Base-by-base conservation (phyloP, 768 basidiomycete species). In the Rhizopogon salebrosus region DNA sequence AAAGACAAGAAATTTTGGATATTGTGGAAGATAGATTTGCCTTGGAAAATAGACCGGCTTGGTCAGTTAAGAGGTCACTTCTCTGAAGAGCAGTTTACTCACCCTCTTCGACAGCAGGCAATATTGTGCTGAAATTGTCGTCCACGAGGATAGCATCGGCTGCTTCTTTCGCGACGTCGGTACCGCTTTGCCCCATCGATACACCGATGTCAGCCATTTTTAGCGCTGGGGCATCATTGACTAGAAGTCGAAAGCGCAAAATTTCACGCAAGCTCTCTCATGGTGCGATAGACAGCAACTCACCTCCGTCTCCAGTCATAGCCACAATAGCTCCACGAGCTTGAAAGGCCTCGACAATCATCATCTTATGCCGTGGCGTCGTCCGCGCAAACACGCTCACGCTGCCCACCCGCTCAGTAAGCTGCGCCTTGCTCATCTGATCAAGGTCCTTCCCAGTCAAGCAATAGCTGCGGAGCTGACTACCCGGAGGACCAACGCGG, bases 201-300 rank as follows among this genome's bases (percentile, higher is more conserved):
- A 98, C 83, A 11, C 95, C 95, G 61, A 98, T 97, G 65, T 98
- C 95, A 3, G 95, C 95, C 92, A 93, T 92, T 71, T 95, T 97
- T 55, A 98, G 73, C 37, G 95, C 95, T 3, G 95, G 95, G 0
- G 95, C 94, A 60, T 98, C 95, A 66, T 98, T 98, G 14, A 98
- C 95, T 81, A 45, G 43, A 4, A 24, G 24, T 8, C 8, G 40
- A 46, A n/a, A 8, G 5, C 7, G 22, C n/a, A 5, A 20, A 18
- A 31, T 20, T 1, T 27, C 4, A 38, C 23, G 35, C 20, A 13
- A 20, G 31, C 34, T 4, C 37, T 31, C 9, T n/a, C 6, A 35
- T n/a, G 9, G 3, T 3, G 22, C 16, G 10, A 31, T 31, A 50
- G 14, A 52, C 48, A 55, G 13, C 23, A n/a, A 72, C 83, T 18